Base-by-base conservation (phyloP, 257 asterid genomes). In the Scutellaria baicalensis region DNA sequence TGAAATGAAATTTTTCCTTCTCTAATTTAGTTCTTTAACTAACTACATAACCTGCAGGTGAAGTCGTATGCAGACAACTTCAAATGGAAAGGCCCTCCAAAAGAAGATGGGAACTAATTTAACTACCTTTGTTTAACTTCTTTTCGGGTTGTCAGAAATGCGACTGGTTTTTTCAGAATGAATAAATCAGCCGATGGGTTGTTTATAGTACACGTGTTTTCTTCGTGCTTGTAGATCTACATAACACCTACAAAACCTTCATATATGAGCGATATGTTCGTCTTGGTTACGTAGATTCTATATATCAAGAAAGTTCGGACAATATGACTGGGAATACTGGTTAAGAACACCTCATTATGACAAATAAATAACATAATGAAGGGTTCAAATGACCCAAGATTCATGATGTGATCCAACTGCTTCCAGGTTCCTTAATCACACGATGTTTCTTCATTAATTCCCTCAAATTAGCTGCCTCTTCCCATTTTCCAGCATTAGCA, bases 71-170 rank as follows among this genome's bases (percentile, higher is more conserved):
- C 97, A 0, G 99, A 94, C 80, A 94, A 89, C 90, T 92, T 89
- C 88, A 92, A 89, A 81, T 92, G 92, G 95, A 91, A 91, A 84
- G 97, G 99, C 54, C 96, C 93, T 77, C 94, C 96, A 12, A 77
- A 80, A 66, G 33, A 82, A 9, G 79, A 78, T 68, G 83, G 43
- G 56, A 79, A 70, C 44, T 87, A 69, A 79, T 27, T 64, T 14
- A 13, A 54, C 12, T 42, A 71, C 63, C 73, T 31, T 57, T 49
- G 2, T 47, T 31, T 5, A 14, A 38, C 31, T 14, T 3, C 59
- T 20, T 20, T 42, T 62, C 40, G 59, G 72, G 57, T 50, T 7
- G 31, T 50, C 17, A 2, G 33, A 31, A 27, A 27, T 17, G 58
- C 9, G 55, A 16, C 54, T 27, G n/a, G 18, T 48, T 9, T 58